Base-by-base conservation (phyloP, 2,329 filamentous ascomycete genomes). In the Podosphaera xanthii region DNA sequence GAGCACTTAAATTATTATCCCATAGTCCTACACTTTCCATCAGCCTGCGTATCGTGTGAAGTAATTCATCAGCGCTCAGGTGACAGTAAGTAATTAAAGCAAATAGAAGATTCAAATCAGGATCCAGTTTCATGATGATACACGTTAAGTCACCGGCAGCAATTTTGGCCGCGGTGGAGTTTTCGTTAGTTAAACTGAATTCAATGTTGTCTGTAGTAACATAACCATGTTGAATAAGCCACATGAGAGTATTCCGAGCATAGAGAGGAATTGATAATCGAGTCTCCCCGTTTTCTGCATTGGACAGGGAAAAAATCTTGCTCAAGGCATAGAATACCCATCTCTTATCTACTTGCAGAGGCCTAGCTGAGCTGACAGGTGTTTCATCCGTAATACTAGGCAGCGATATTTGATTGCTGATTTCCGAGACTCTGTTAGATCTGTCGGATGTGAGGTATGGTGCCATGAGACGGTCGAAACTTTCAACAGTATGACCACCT, bases 1-100 rank as follows among this genome's bases (percentile, higher is more conserved):
- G 35, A 30, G 38, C 12, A 35, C 52, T 55, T 55, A 12, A 8
- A 55, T 35, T 5, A 10, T 67, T 65, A 40, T 64, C 67, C 34
- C 69, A 59, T n/a, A 82, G 69, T 61, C 84, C 83, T 48, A 90
- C 76, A 64, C 82, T 88, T 54, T 79, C 76, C 73, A 89, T 84
- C 14, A 89, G 73, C 1, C 78, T 71, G 58, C 80, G 77, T 58
- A 89, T 77, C 3, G 81, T 78, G 59, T 82, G 73, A 1, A 87
- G 75, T 4, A 89, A 74, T 67, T 89, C 85, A 2, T 76, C 71
- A 48, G 84, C 74, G 2, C 81, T 79, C 22, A 88, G 75, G 64
- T 80, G 79, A 6, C 83, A 84, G 4, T 77, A 76, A 46, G 79
- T 78, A 5, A 90, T 72, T 60, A 87, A 80, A 59, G 77, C 77